Conservation (phyloP, 108 stramenopile species). For the Nitzschia sp. region DNA sequence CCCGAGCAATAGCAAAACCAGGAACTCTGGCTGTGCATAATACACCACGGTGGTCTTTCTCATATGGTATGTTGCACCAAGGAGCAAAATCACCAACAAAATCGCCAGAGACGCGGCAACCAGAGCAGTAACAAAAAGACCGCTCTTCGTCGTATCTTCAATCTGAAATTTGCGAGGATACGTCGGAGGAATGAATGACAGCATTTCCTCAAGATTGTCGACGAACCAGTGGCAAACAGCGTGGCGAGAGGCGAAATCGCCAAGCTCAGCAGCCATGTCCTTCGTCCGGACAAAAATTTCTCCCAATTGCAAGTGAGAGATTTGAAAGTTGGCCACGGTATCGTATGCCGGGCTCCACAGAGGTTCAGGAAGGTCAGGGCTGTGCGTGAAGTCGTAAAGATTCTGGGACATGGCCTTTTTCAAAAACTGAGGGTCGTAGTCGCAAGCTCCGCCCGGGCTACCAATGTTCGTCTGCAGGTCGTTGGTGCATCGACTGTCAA, state of each 20-base stretch:
- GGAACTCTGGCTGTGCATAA: conserved; percentile 40
- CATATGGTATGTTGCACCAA: neutral
- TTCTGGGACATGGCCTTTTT: conserved; percentile 5
- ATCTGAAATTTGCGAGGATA: conserved; percentile 16
- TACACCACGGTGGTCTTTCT: conserved; percentile 10
- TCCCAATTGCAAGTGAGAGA: conserved; percentile 12
- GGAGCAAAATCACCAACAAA: neutral
- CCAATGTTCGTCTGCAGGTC: conserved; percentile 16
- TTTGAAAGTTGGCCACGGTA: neutral
- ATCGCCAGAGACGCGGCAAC: conserved; percentile 10
- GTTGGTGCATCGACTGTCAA: conserved; percentile 5
- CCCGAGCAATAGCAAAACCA: conserved; percentile 36
- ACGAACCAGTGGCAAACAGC: conserved; percentile 36
- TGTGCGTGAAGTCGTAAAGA: neutral
- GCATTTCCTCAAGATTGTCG: conserved; percentile 25
- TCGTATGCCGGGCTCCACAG: conserved; percentile 28
- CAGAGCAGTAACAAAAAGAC: conserved; percentile 4
- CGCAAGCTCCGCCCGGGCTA: conserved; percentile 32
- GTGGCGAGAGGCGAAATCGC: too few relatives aligned
- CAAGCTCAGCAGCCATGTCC: neutral
- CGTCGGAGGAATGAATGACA: conserved; percentile 14
- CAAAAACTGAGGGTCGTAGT: neutral
- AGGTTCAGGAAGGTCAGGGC: neutral
- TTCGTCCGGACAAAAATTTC: conserved; percentile 6
- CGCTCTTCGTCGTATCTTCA: neutral